These are phyloP conservation scores for Phytophthora syringae DNA, from an alignment of 352 stramenopile species.

Conservation along the genomic window DNA sequence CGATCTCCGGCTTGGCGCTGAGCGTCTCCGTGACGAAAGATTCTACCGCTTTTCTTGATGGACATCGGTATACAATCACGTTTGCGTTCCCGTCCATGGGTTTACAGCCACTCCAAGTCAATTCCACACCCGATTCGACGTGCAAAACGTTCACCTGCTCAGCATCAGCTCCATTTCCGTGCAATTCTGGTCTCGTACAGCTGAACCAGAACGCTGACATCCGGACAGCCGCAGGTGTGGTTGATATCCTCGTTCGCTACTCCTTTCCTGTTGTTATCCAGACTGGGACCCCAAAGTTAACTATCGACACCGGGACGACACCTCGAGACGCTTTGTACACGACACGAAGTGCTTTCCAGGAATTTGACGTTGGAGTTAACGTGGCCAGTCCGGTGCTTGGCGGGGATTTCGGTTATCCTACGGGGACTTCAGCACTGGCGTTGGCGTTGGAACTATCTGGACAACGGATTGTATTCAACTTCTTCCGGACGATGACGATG, in stretches of 20 bases:
- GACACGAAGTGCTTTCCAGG: slow-evolving; percentile 44
- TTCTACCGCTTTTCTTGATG: slow-evolving; percentile 52
- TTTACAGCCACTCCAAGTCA: slow-evolving; percentile 47
- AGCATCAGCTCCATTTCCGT: slow-evolving; percentile 32
- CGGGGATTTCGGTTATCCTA: slow-evolving; percentile 66
- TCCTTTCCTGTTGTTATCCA: slow-evolving; percentile 53
- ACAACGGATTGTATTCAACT: slow-evolving; percentile 67
- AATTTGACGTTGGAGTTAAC: slow-evolving; percentile 69
- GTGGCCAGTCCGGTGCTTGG: slow-evolving; percentile 49
- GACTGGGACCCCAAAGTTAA: slow-evolving; percentile 40
- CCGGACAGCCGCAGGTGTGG: slow-evolving; percentile 44
- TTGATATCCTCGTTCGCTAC: slow-evolving; percentile 60
- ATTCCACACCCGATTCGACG: slow-evolving; percentile 1
- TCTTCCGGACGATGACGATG: slow-evolving; percentile 43
- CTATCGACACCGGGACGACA: slow-evolving; percentile 45
- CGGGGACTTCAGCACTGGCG: slow-evolving; percentile 51
- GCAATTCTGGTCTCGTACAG: slow-evolving; percentile 42
- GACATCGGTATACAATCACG: slow-evolving; percentile 51
- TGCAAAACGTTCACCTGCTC: slow-evolving; percentile 52
- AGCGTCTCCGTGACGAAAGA: slow-evolving; percentile 50
- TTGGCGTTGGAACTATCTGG: slow-evolving; percentile 28
- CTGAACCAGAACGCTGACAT: slow-evolving; percentile 56
- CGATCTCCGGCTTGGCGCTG: slow-evolving; percentile 44
- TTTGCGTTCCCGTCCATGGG: slow-evolving; percentile 63
- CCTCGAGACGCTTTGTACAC: slow-evolving; percentile 49